Base-by-base conservation (phyloP, 768 basidiomycete species). In the Termitomyces heimii region DNA sequence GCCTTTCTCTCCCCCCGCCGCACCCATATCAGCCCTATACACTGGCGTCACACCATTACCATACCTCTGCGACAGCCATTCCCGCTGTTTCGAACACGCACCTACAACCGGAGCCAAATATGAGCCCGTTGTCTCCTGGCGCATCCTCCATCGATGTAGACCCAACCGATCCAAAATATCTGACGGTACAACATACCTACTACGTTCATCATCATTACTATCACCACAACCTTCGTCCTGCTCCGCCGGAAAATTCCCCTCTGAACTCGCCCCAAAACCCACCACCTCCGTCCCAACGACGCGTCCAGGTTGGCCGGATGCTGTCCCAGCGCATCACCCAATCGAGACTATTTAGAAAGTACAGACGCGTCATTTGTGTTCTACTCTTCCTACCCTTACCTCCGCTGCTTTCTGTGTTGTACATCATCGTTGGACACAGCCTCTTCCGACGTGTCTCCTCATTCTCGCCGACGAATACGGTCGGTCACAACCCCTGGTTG, bases 311-410 rank as follows among this genome's bases (percentile, higher is more conserved):
- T 13, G 22, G 16, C 16, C 8, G 26, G 7, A 26, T 26, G 13
- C 16, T 45, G 45, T 20, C 20, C 12, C 22, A 16, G 18, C 32
- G 16, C 18, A 31, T n/a, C 10, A n/a, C 32, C 31, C 24, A n/a
- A 1, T 42, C 31, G 7, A 22, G n/a, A n/a, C 4, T 18, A 29
- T 24, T 55, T 20, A 37, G 42, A 2, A 62, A 56, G 54, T 48
- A 52, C 40, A 45, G 59, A 5, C 32, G 52, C 31, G n/a, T 61
- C 18, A 54, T 70, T 2, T 59, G 69, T 1, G 10, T 65, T 14
- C 56, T 67, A 5, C 58, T 68, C 0, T 75, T 74, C 59, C 65
- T 74, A 5, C 73, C 73, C 0, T 31, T 74, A 4, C 72, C 74
- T 7, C 71, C 73, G 4, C 53, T 73, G 3, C 55, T 75, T 13